Evolutionary conservation across 306 rosid species (phyloP), one percentile per base, ranked within the genome.

Genomic region (Echinosophora koreensis): DNA sequence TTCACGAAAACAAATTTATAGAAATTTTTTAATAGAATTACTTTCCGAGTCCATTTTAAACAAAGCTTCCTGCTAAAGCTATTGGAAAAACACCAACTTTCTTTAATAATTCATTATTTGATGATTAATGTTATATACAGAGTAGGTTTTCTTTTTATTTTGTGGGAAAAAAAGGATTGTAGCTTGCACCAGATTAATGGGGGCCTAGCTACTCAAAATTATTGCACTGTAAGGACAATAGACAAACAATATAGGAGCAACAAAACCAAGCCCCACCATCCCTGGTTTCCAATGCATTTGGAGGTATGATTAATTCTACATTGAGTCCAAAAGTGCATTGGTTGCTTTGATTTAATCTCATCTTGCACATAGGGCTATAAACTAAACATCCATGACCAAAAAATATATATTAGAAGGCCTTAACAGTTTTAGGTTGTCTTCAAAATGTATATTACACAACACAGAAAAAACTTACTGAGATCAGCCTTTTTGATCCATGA

Each of bases 191-290:
- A 34, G 32, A 61, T 6, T 28, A 34, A 61, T 10, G 14, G 15
- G 28, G 32, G 59, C 34, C 12, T 8, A 59, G 69, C 46, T 22
- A 27, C 47, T 44, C 67, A 72, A n/a, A n/a, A n/a, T 49, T 14
- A 50, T 32, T 30, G 46, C 60, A 12, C 41, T 27, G 34, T 39
- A 30, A n/a, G 8, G 3, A 51, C 10, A 11, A 69, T 0, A 11
- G 15, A 69, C 9, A 2, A 51, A 68, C 42, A 28, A 6, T 6
- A 35, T 18, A 3, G 4, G 5, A 34, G 47, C 3, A 64, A 76
- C 42, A 51, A 52, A 66, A 77, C 66, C 56, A 37, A 9, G 7
- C 47, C 56, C 65, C 67, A 54, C 3, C 66, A 65, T 18, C 17
- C 57, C 49, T 55, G 18, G 18, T 32, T 66, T 68, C 56, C 15